Conservation (phyloP, 306 rosid genomes). For the Acacia confusa region DNA sequence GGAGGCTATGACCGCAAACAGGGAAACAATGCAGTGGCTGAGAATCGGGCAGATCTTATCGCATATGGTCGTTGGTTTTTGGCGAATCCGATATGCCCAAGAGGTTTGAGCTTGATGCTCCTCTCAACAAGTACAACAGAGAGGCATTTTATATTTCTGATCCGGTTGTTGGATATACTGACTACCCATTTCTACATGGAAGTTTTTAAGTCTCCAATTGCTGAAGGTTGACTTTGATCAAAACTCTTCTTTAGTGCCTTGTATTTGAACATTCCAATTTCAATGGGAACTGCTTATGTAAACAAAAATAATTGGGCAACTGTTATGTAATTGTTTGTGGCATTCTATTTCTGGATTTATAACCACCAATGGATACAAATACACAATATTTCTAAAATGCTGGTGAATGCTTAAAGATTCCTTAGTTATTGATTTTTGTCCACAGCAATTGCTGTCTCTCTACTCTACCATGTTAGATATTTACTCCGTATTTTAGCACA, state of each 20-base stretch:
- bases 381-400: not conserved
- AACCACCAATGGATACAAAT: not conserved
- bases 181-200: constrained; percentile 57
- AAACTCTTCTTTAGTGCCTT: too few species aligned
- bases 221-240: too few species aligned
- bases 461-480: not conserved
- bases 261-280: too few species aligned
- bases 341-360: too few species aligned
- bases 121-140: constrained; percentile 55
- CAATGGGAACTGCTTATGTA: not conserved
- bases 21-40: constrained; percentile 53
- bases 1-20: constrained; percentile 57
- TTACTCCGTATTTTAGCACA: too few species aligned
- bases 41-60: constrained; percentile 43
- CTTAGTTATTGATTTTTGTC: not conserved
- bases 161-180: constrained; percentile 62
- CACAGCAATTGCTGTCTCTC: too few species aligned
- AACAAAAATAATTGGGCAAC: not conserved
- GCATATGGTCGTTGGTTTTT: constrained; percentile 31
- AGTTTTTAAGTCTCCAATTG: not conserved
- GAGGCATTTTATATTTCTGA: constrained; percentile 47
- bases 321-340: too few species aligned
- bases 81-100: constrained; percentile 78
- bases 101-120: constrained; percentile 60
- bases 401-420: not conserved